Conservation (phyloP, 1,139 yeast genomes). For the Sugiyamaella xylanicola region DNA sequence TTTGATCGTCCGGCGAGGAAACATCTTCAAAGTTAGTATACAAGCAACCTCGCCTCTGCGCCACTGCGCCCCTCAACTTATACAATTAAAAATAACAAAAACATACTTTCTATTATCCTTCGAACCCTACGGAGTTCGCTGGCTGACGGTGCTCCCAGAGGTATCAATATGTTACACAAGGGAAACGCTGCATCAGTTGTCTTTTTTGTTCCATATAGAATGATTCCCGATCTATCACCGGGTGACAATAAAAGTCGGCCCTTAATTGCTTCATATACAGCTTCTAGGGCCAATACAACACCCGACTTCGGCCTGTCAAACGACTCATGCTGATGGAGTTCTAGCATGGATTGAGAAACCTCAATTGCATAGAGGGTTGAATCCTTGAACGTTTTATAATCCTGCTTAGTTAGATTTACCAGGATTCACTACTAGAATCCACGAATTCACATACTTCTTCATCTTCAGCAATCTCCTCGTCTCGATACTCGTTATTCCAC, state of each 20-base stretch:
- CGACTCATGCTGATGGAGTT: conserved; percentile 20
- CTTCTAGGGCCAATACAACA: conserved; percentile 36
- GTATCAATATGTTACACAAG: conserved; percentile 33
- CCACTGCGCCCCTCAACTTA: too few relatives aligned
- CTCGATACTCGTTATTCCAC: conserved; percentile 5
- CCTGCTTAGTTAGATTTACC: conserved; percentile 21
- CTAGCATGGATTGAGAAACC: conserved; percentile 40
- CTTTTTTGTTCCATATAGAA: conserved; percentile 39
- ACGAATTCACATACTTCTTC: not conserved
- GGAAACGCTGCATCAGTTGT: conserved; percentile 28
- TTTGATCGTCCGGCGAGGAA: not conserved
- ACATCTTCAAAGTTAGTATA: too few relatives aligned
- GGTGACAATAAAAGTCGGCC: conserved; percentile 38
- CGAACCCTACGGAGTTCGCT: conserved; percentile 6
- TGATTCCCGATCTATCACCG: conserved; percentile 40
- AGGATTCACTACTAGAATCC: not conserved
- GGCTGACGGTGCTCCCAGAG: conserved; percentile 37
- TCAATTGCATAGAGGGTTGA: conserved; percentile 44
- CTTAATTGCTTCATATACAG: conserved; percentile 39
- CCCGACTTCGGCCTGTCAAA: conserved; percentile 20
- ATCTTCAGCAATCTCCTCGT: conserved; percentile 8
- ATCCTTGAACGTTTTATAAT: conserved; percentile 37
- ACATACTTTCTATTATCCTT: conserved; percentile 8
- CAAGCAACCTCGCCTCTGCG: too few relatives aligned
- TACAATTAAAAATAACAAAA: not conserved